Base-by-base conservation (phyloP, 2,329 filamentous ascomycete genomes). In the Epichloe uncinata region DNA sequence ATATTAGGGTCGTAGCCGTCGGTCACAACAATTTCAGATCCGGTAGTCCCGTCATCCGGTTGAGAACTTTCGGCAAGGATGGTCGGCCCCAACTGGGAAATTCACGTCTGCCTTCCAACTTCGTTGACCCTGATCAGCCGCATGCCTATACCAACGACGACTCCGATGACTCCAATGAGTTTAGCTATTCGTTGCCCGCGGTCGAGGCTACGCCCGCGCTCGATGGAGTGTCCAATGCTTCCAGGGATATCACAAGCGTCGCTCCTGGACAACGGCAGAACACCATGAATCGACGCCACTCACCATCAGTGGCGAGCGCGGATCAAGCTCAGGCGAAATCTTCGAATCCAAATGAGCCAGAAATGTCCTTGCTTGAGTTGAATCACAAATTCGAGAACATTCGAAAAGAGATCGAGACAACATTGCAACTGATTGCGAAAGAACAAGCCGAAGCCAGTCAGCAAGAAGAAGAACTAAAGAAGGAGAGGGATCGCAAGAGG, bases 11-110 rank as follows among this genome's bases (percentile, higher is more conserved):
- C 49, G 86, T 96, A 57, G 88, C 91, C 38, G 85, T 96, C 48
- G 95, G 91, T 45, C 80, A 84, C 33, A 88, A 90, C 57, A 94
- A 93, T 65, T 97, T 97, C 60, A 88, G 95, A 62, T 88, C 90
- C 0, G 85, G 87, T 37, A 96, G 93, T 64, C 77, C 81, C 5
- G 81, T 94, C 37, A 82, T 97, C 55, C 85, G 93, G 49, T 73
- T 98, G 49, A 80, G 85, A 58, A 97, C 93, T 44, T 82, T 78
- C 64, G 77, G 72, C 61, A 74, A 71, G 57, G 81, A 84, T 65
- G 80, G 79, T 49, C 75, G 75, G 33, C 81, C 80, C n/a, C 70
- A 75, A 38, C 68, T 82, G 15, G 77, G 75, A 42, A 74, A 75
- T 56, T 72, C 73, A 2, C 73, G 77, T 33, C 60, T 81, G 15